A percentile compares a stretch with the other conserved stretches of the same genome.
phyloP scores from a whole-genome alignment of 768 basidiomycete species.

The Boletus reticuloceps region DNA sequence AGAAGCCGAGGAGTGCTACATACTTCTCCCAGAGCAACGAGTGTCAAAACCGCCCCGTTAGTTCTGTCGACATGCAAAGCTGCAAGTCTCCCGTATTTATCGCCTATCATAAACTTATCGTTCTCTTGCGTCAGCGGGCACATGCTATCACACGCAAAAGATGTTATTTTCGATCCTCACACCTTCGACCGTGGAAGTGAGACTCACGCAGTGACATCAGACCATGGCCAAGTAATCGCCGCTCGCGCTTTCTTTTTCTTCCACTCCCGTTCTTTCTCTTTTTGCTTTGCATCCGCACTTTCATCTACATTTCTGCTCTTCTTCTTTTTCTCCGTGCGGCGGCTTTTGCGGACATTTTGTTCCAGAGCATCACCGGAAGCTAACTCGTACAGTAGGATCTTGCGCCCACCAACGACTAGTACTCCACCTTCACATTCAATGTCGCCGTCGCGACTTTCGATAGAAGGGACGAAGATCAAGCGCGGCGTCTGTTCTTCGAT shows the following conservation, averaged over 20 bases:
- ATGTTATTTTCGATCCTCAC: not conserved
- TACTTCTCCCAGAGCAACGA: constrained; percentile 75
- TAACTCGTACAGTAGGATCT: constrained; percentile 61
- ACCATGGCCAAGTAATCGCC: constrained; percentile 73
- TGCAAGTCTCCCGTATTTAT: constrained; percentile 67
- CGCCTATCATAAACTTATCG: constrained; percentile 59
- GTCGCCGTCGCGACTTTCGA: constrained; percentile 12
- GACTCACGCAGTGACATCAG: constrained; percentile 65
- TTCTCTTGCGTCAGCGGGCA: constrained; percentile 47
- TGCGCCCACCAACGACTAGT: constrained; percentile 65
- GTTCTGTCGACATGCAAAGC: constrained; percentile 55
- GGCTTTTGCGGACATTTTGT: constrained; percentile 55
- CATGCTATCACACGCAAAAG: constrained; percentile 38
- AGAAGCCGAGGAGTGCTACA: constrained; percentile 4
- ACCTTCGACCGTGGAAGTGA: not conserved
- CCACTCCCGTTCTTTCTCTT: constrained; percentile 54
- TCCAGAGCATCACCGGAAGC: constrained; percentile 45
- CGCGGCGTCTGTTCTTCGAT: constrained; percentile 38
- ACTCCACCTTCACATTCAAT: constrained; percentile 59
- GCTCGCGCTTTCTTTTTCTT: constrained; percentile 55
- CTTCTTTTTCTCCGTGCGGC: constrained; percentile 50
- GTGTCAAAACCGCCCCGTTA: constrained; percentile 38
- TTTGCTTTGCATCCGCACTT: constrained; percentile 46
- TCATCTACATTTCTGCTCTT: constrained; percentile 43
- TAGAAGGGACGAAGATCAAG: constrained; percentile 37